phyloP scores from a whole-genome alignment of 2,329 filamentous ascomycete species.

The Ophiostoma populinum region DNA sequence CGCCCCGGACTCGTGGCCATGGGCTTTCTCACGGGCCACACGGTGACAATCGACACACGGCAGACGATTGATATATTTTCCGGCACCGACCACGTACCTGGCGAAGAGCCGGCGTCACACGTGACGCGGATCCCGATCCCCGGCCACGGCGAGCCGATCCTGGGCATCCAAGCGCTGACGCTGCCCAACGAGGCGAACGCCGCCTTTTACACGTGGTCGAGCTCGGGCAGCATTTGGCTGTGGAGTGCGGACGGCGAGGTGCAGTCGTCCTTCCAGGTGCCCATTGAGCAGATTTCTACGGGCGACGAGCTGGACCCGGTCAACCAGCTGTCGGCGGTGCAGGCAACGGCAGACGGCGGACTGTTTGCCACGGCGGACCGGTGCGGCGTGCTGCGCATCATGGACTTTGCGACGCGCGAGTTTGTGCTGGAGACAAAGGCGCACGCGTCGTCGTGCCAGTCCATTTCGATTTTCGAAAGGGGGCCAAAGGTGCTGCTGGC shows the following conservation, averaged over 20 bases:
- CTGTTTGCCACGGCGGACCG: constrained; percentile 73
- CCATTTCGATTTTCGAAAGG: constrained; percentile 54
- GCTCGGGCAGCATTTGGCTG: constrained; percentile 60
- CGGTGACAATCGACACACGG: constrained; percentile 60
- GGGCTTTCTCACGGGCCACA: constrained; percentile 46
- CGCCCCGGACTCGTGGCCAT: constrained; percentile 42
- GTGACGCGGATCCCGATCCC: constrained; percentile 36
- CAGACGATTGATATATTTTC: constrained; percentile 55
- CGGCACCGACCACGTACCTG: constrained; percentile 25
- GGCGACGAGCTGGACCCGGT: constrained; percentile 31
- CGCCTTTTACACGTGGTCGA: constrained; percentile 80
- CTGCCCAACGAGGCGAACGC: constrained; percentile 43
- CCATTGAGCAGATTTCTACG: constrained; percentile 44
- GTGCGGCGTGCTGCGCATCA: constrained; percentile 60
- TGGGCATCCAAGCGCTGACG: constrained; percentile 54
- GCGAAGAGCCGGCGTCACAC: constrained; percentile 21
- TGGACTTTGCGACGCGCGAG: constrained; percentile 43
- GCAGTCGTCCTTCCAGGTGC: constrained; percentile 44
- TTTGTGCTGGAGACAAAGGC: constrained; percentile 62
- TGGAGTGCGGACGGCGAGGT: constrained; percentile 63
- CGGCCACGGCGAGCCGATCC: constrained; percentile 44
- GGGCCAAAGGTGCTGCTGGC: constrained; percentile 51
- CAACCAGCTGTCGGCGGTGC: constrained; percentile 44
- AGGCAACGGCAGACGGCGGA: constrained; percentile 41
- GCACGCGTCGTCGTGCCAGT: constrained; percentile 71